Evolutionary conservation across 2,329 filamentous ascomycete species (phyloP), one percentile per base, ranked within the genome.

Genomic region (Xylariales sp.): DNA sequence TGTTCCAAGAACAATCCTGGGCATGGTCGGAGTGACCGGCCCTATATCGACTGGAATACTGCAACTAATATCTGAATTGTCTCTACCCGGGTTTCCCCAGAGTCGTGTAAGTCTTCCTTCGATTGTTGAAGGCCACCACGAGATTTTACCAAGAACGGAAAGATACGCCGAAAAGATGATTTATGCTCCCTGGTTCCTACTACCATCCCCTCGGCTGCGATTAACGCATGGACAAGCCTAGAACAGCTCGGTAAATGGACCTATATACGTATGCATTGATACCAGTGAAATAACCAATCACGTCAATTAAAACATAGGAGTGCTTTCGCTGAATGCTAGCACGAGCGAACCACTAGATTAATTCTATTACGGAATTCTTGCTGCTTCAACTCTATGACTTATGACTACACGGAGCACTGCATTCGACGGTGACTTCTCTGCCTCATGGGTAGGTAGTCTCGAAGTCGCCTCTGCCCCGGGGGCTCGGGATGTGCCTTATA

Each of bases 11-110:
- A 23, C n/a, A 56, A 28, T 48, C 16, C 16, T 49, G 30, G 39
- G 36, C 23, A 30, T 39, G 12, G 41, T 55, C 66, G 66, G 66
- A 23, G 62, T 59, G 48, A 59, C 66, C 62, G 62, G 34, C 43
- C 52, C 45, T 56, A 64, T 68, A 50, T 68, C 30, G 23, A 52
- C 14, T n/a, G 52, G 28, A 9, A 32, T 53, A 58, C 57, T 28
- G 61, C 49, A 56, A 16, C n/a, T 28, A 36, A 28, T 48, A 53
- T 45, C 45, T 39, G 32, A 36, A 32, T 43, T 18, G 16, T 43
- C 18, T 39, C 39, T 32, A 57, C 7, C 28, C 34, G 16, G 10
- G 34, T 28, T 49, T 49, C 41, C 54, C 54, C 16, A 64, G 54
- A 58, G 54, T 45, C 28, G 39, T 56, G 30, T n/a, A 45, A 46